These are phyloP conservation scores for Pseudogymnoascus sp. DNA, from an alignment of 2,329 filamentous ascomycete species.

Conservation along the genomic window DNA sequence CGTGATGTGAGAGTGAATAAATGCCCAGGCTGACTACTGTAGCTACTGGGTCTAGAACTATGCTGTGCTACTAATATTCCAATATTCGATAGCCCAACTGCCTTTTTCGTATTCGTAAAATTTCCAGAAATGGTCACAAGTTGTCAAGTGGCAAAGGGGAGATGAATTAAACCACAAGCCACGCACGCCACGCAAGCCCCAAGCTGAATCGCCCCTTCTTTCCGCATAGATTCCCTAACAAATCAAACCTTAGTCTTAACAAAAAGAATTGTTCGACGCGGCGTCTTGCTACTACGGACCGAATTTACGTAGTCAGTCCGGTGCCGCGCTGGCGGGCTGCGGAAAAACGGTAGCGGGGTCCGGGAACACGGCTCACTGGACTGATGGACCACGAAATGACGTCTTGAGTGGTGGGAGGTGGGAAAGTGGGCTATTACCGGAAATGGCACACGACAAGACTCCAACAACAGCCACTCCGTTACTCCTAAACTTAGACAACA, in stretches of 20 bases:
- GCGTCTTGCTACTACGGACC: background rate
- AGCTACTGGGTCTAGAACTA: background rate
- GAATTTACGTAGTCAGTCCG: background rate
- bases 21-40: background rate
- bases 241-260: background rate
- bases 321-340: background rate
- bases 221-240: background rate
- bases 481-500: background rate
- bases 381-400: background rate
- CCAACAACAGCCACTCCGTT: background rate
- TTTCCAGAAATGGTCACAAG: background rate
- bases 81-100: background rate
- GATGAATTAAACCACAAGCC: background rate
- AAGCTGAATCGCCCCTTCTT: background rate
- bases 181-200: background rate
- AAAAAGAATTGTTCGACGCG: background rate
- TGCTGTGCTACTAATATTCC: background rate
- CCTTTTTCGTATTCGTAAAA: background rate
- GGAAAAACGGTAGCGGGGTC: background rate
- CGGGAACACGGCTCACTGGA: background rate
- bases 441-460: conserved; percentile 4
- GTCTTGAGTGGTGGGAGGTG: conserved; percentile 4
- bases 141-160: background rate
- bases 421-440: conserved; percentile 6
- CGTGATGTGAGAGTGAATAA: background rate